Base-by-base conservation (phyloP, 805 yeast species). In the Babjeviella inositovora region DNA sequence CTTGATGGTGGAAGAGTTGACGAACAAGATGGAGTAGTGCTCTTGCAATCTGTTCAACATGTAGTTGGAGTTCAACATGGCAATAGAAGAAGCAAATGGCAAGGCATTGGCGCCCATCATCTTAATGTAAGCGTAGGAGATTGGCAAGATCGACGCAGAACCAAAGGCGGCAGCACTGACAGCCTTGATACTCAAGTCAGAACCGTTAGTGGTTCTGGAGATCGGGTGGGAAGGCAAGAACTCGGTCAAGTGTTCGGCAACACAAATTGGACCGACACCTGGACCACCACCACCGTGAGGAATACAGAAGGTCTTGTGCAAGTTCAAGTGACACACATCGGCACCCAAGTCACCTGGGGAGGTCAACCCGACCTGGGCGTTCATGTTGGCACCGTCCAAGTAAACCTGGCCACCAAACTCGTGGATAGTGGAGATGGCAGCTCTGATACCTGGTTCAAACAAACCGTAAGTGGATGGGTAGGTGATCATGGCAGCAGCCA, bases 251-350 rank as follows among this genome's bases (percentile, higher is more conserved):
- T 82, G 93, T 23, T 62, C 53, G 35, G 72, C 74, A 27, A 87
- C 97, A 62, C 97, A 82, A 32, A 90, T 90, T 24, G 97, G 97
- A 11, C 96, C 98, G 39, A 84, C 93, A 43, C 97, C 98, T 19
- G 98, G 98, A 20, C 98, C 98, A 45, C 98, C 98, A 44, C 98
- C 98, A 42, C 98, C 98, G 42, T 90, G 98, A 26, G 95, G 92
- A 41, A 90, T 82, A 21, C 96, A 84, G 59, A 90, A 90, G 1
- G 98, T 90, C 56, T 90, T 90, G 60, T 90, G 98, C 44, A 90
- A 61, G 48, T 90, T 90, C 56, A 90, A 64, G 42, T 90, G 98
- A 49, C 98, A 90, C 19, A 90, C 97, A 53, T 90, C 98, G 8
- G 97, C 97, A 25, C 96, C 97, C 36, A 90, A 57, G 43, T 84